Evolutionary conservation across 768 basidiomycete species (phyloP).

Genomic region (Pleurotus sapidus): DNA sequence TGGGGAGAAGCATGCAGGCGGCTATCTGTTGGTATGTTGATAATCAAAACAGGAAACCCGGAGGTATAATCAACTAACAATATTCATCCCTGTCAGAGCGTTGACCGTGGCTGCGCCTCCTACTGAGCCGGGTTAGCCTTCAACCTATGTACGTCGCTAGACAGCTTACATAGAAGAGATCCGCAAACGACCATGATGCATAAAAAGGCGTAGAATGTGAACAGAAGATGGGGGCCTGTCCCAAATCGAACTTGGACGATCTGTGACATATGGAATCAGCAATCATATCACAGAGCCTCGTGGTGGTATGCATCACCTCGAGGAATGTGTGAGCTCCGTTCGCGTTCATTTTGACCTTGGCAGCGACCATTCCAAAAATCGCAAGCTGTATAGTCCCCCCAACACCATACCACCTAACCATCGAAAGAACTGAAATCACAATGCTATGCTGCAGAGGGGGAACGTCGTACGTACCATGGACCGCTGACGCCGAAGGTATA

Average conservation of each 20-base stretch:
- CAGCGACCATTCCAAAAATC: conserved; percentile 51
- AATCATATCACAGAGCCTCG: neutral
- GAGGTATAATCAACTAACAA: conserved; percentile 1
- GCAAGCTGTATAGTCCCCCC: conserved; percentile 52
- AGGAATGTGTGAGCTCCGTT: conserved; percentile 57
- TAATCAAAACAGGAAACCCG: neutral
- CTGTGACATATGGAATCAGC: conserved; percentile 14
- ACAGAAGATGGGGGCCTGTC: conserved; percentile 42
- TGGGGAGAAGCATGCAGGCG: conserved; percentile 41
- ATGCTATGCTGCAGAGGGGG: neutral
- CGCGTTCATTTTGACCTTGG: conserved; percentile 59
- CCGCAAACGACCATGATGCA: conserved; percentile 51
- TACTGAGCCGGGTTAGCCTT: conserved; percentile 19
- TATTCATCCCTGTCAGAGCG: conserved; percentile 43
- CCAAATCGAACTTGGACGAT: conserved; percentile 51
- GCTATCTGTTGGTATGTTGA: conserved; percentile 22
- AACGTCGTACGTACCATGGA: conserved; percentile 31
- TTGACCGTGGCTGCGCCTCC: conserved; percentile 45
- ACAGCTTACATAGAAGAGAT: conserved; percentile 40
- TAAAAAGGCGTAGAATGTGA: conserved; percentile 50
- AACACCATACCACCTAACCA: conserved; percentile 44
- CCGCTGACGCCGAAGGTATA: conserved; percentile 52
- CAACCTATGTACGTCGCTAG: neutral
- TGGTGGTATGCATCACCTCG: conserved; percentile 28
- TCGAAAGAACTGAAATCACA: neutral